Conservation (phyloP, 257 asterid genomes). For the Euphrasia confusa region DNA sequence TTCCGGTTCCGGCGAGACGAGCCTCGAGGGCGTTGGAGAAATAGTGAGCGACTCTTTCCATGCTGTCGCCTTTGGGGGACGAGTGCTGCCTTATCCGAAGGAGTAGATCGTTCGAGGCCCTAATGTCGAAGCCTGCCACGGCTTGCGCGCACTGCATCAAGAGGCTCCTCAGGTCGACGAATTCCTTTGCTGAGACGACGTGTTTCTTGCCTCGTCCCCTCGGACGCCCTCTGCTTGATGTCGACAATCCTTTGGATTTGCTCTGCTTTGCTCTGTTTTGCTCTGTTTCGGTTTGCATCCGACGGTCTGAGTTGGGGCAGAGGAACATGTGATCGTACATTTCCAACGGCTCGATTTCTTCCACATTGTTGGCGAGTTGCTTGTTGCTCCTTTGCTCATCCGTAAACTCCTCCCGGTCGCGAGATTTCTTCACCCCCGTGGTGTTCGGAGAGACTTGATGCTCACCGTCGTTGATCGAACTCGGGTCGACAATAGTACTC, state of each 20-base stretch:
- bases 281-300: not conserved
- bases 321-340: slow-evolving; percentile 46
- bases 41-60: slow-evolving; percentile 43
- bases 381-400: slow-evolving; percentile 33
- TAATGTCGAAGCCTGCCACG: slow-evolving; percentile 32
- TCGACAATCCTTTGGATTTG: not conserved
- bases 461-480: not conserved
- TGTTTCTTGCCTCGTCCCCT: slow-evolving; percentile 18
- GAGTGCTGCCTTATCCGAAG: slow-evolving; percentile 37
- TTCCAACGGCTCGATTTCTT: slow-evolving; percentile 34
- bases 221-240: slow-evolving; percentile 36
- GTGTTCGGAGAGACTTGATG: too few relatives aligned
- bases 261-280: not conserved
- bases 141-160: slow-evolving; percentile 49
- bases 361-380: slow-evolving; percentile 27
- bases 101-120: slow-evolving; percentile 28
- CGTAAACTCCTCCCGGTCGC: slow-evolving; percentile 26
- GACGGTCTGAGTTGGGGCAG: slow-evolving; percentile 17
- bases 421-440: slow-evolving; percentile 31
- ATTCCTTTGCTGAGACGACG: slow-evolving; percentile 20
- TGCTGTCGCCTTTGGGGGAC: slow-evolving; percentile 42
- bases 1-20: slow-evolving; percentile 43
- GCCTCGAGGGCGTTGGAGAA: slow-evolving; percentile 49
- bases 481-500: too few relatives aligned
- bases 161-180: slow-evolving; percentile 38